phyloP scores from a whole-genome alignment of 2,329 filamentous ascomycete genomes.

The Metarhizium anisopliae region DNA sequence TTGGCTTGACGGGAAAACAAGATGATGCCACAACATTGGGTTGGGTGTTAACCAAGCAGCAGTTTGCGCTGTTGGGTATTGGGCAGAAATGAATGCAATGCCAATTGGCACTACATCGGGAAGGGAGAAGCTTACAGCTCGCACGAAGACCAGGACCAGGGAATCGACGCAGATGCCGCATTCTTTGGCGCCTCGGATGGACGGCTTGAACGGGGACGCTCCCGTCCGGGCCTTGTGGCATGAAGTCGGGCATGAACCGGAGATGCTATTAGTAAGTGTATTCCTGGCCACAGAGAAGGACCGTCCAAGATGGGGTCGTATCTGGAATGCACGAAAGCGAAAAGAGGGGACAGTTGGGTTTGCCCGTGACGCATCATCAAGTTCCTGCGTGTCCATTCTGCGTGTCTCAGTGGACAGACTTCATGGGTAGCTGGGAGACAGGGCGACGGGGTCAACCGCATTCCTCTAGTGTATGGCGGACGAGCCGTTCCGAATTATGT shows the following conservation, averaged over 20 bases:
- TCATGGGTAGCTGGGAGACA: background rate
- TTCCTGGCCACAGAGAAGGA: background rate
- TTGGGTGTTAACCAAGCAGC: background rate
- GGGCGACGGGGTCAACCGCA: too few relatives aligned
- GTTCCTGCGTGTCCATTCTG: background rate
- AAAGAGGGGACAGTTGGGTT: background rate
- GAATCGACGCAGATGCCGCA: background rate
- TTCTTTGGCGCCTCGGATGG: background rate
- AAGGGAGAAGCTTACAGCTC: background rate
- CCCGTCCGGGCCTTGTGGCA: background rate
- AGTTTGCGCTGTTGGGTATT: background rate
- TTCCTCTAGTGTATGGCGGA: background rate
- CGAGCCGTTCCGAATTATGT: background rate
- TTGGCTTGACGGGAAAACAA: background rate
- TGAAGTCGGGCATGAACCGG: background rate
- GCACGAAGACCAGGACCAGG: background rate
- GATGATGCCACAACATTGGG: background rate
- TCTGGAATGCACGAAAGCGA: background rate
- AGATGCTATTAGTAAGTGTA: background rate
- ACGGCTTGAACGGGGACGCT: background rate
- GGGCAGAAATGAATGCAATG: background rate
- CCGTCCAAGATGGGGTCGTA: background rate
- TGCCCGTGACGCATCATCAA: background rate
- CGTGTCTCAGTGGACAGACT: background rate
- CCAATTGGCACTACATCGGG: background rate